Conservation (phyloP, 208 protist genomes). For the Trypanosoma vivax region DNA sequence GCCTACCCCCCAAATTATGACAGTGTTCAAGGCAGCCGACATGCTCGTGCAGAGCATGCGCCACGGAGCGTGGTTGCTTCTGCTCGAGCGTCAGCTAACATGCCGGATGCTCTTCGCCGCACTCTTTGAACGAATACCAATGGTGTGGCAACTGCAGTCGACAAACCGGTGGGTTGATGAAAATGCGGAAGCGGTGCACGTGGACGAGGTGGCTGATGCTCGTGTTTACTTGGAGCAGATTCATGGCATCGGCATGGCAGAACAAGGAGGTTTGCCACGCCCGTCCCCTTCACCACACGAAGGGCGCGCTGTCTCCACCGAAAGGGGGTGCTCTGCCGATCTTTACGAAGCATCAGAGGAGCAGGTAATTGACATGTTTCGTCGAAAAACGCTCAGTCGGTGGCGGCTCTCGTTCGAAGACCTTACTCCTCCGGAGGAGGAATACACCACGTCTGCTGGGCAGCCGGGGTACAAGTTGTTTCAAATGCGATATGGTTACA, state of each 20-base stretch:
- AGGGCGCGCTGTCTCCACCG: background rate
- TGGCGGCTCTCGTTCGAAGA: slow-evolving; percentile 47
- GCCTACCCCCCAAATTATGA: slow-evolving; percentile 21
- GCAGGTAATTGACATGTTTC: slow-evolving; percentile 31
- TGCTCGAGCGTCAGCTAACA: slow-evolving; percentile 42
- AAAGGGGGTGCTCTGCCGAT: background rate
- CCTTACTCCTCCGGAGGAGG: slow-evolving; percentile 12
- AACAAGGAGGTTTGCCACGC: too few relatives aligned
- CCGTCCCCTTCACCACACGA: background rate
- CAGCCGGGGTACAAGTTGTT: slow-evolving; percentile 1
- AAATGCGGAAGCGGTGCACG: slow-evolving; percentile 19
- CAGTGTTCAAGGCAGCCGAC: slow-evolving; percentile 19
- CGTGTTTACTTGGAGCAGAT: slow-evolving; percentile 11
- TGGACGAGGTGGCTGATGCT: slow-evolving; percentile 28
- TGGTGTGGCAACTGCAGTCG: slow-evolving; percentile 58
- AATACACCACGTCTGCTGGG: background rate
- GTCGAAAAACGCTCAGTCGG: slow-evolving; percentile 27
- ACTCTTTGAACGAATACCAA: slow-evolving; percentile 31
- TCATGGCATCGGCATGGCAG: too few relatives aligned
- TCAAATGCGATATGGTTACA: slow-evolving; percentile 15
- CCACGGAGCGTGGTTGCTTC: slow-evolving; percentile 22
- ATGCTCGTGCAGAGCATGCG: slow-evolving; percentile 17
- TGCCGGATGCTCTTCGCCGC: slow-evolving; percentile 32
- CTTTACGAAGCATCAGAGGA: background rate
- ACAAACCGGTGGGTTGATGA: slow-evolving; percentile 33